Conservation (phyloP, 2,329 filamentous ascomycete genomes). For the Hymenoscyphus fructigenus region DNA sequence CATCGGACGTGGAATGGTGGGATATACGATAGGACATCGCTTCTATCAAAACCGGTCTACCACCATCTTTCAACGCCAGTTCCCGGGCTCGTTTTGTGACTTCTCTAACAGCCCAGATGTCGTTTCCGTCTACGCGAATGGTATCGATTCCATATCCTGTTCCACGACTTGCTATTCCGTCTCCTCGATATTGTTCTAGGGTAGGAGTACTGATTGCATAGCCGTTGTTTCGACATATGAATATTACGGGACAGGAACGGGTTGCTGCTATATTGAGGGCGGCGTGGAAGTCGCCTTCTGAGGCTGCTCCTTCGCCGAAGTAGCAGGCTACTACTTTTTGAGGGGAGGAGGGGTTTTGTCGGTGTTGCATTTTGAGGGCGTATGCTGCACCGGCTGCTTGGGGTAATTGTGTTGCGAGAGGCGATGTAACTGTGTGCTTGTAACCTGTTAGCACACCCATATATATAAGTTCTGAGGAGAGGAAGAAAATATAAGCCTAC, state of each 20-base stretch:
- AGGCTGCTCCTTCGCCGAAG: slow-evolving; percentile 88
- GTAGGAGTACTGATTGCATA: slow-evolving; percentile 90
- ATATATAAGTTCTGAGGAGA: neutral
- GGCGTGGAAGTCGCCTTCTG: slow-evolving; percentile 89
- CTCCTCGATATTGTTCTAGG: slow-evolving; percentile 85
- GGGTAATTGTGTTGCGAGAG: slow-evolving; percentile 84
- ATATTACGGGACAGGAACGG: slow-evolving; percentile 80
- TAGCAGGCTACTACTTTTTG: slow-evolving; percentile 76
- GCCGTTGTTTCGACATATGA: slow-evolving; percentile 91
- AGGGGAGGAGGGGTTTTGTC: slow-evolving; percentile 66
- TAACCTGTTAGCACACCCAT: neutral
- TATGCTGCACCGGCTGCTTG: slow-evolving; percentile 87
- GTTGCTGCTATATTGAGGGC: slow-evolving; percentile 90
- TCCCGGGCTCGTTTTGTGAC: slow-evolving; percentile 78
- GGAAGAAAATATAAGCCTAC: slow-evolving; percentile 47
- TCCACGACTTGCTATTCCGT: slow-evolving; percentile 84
- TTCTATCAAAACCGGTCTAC: slow-evolving; percentile 77
- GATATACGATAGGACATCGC: slow-evolving; percentile 98
- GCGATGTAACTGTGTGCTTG: slow-evolving; percentile 81
- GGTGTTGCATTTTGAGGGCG: slow-evolving; percentile 76
- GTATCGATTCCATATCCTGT: slow-evolving; percentile 94
- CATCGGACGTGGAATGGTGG: slow-evolving; percentile 94
- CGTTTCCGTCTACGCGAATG: slow-evolving; percentile 89
- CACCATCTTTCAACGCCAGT: slow-evolving; percentile 44
- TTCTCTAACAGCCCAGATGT: slow-evolving; percentile 84